phyloP scores from a whole-genome alignment of 164 flowering plant genomes.

The Magnolia changhungtana region DNA sequence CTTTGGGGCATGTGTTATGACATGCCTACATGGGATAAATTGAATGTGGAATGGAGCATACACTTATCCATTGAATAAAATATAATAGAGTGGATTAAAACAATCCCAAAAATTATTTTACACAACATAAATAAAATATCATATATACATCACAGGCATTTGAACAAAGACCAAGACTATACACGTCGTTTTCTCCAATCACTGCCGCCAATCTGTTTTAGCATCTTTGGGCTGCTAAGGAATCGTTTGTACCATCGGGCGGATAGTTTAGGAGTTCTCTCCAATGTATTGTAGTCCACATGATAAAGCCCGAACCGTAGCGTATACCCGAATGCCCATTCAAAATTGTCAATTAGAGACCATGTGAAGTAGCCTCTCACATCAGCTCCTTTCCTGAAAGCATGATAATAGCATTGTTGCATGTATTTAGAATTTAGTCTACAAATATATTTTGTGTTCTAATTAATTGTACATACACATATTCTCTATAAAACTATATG shows the following conservation, averaged over 20 bases:
- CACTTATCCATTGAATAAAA: too few relatives aligned
- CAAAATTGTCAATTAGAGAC: conserved; percentile 43
- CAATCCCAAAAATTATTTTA: not conserved
- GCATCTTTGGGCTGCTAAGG: conserved; percentile 6
- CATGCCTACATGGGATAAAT: too few relatives aligned
- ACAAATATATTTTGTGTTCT: not conserved
- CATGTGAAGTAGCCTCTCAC: conserved; percentile 31
- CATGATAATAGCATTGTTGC: too few relatives aligned
- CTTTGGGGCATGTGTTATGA: too few relatives aligned
- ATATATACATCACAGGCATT: not conserved
- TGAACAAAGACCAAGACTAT: not conserved
- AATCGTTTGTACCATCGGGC: conserved; percentile 39
- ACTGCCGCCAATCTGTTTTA: not conserved
- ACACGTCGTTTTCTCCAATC: too few relatives aligned
- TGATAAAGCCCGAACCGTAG: conserved; percentile 31
- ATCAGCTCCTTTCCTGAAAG: conserved; percentile 12
- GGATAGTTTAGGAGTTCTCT: conserved; percentile 38
- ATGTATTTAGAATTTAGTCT: too few relatives aligned
- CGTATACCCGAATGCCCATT: conserved; percentile 34
- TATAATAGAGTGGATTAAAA: not conserved
- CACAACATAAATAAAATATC: not conserved
- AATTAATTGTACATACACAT: too few relatives aligned
- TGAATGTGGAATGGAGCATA: too few relatives aligned
- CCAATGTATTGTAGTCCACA: conserved; percentile 27
- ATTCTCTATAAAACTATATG: too few relatives aligned